phyloP scores from a whole-genome alignment of 208 protist species.

The Naegleria gruberi region DNA sequence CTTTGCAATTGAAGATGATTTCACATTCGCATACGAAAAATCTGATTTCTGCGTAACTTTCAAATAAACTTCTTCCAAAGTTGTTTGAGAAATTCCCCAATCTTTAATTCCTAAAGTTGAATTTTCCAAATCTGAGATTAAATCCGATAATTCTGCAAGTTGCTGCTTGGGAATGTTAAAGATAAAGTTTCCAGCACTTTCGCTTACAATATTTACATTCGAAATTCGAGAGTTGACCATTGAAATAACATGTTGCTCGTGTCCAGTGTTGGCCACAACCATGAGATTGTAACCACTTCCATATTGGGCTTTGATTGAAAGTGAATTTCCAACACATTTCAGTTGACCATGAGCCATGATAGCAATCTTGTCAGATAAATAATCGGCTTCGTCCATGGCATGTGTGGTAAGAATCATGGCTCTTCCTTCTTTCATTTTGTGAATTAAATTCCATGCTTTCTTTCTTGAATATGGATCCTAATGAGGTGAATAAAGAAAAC shows the following conservation, averaged over 20 bases:
- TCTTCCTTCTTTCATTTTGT: conserved; percentile 30
- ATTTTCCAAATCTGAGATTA: background rate
- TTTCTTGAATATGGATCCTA: conserved; percentile 48
- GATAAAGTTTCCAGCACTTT: background rate
- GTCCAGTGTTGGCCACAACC: background rate
- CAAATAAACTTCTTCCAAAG: conserved; percentile 29
- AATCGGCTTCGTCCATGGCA: conserved; percentile 51
- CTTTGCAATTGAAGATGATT: too few relatives aligned
- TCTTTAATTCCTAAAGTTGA: background rate
- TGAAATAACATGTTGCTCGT: background rate
- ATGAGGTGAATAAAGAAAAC: conserved; percentile 24
- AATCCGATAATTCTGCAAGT: background rate
- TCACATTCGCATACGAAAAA: background rate
- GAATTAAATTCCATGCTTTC: conserved; percentile 56
- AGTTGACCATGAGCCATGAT: conserved; percentile 27
- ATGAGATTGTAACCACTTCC: conserved; percentile 10
- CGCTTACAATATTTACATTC: background rate
- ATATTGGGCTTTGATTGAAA: background rate
- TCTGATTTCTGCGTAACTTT: background rate
- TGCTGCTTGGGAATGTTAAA: background rate
- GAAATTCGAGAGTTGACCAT: background rate
- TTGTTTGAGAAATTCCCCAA: conserved; percentile 25
- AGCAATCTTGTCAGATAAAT: conserved; percentile 26
- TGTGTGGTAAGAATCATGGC: conserved; percentile 56
- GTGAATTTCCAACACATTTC: conserved; percentile 8